Evolutionary conservation across 192 early-diverging fungal genomes (phyloP), one percentile per base, ranked within the genome.

Genomic region (Cetraspora pellucida): DNA sequence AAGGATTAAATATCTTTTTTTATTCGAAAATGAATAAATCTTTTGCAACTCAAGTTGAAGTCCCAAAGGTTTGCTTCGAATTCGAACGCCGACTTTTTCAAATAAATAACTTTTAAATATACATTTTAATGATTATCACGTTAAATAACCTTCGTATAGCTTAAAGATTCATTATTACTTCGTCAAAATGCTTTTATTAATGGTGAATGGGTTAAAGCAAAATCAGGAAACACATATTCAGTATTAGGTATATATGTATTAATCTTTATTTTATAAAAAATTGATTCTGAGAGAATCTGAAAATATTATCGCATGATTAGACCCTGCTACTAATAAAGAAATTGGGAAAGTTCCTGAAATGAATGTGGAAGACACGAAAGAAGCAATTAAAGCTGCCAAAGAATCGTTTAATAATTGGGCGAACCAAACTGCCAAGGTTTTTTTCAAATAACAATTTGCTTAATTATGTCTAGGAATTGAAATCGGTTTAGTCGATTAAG

Each of bases 341-440:
- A 90, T 94, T 70, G 90, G 85, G 8, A 80, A 66, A n/a, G 86
- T 89, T 31, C 85, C 92, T 4, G 90, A 93, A 25, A 91, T 93
- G 89, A 81, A 82, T n/a, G 82, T 80, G 0, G 66, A 81, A 10
- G 93, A 94, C 19, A 85, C 87, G 2, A 79, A 84, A 17, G 57
- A 64, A 11, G 92, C 91, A 1, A 84, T 93, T 13, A 77, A 86
- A n/a, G 82, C 82, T 16, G 93, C 92, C 2, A 83, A 77, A 52
- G 61, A 72, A 10, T 89, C 93, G 2, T 87, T 92, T 49, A 80
- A 81, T 0, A 71, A 64, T 16, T 94, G 93, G 93, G 86, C 86
- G 43, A 78, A 77, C 37, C 88, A 81, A 21, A 89, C 93, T 5
- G 90, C 87, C 3, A 91, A 86, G 67, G 82, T 83, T 70, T 28